phyloP scores from a whole-genome alignment of 345 rosid species.

The Heritiera fomes region DNA sequence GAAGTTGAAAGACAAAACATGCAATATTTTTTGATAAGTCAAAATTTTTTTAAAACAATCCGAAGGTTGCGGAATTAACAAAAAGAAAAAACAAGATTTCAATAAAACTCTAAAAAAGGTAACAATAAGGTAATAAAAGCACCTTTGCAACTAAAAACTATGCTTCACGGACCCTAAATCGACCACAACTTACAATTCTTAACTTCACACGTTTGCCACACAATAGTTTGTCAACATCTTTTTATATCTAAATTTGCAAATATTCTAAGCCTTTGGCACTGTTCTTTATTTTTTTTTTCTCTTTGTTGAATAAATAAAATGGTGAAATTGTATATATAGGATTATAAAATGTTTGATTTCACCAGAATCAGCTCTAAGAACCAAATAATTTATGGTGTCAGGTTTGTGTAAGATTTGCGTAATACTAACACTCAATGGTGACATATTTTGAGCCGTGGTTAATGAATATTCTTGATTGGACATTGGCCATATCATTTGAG shows the following conservation, averaged over 20 bases:
- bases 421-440: neutral
- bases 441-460: neutral
- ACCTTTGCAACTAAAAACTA: too few species aligned
- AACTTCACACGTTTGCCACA: too few species aligned
- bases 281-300: too few species aligned
- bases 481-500: neutral
- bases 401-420: slow-evolving; percentile 7
- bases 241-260: neutral
- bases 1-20: neutral
- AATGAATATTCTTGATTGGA: neutral
- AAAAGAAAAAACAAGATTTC: too few species aligned
- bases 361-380: neutral
- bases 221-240: neutral
- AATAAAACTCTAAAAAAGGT: neutral
- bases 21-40: too few species aligned
- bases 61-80: too few species aligned
- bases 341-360: neutral
- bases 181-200: too few species aligned
- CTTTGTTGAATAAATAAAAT: too few species aligned
- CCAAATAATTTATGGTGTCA: neutral
- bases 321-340: too few species aligned
- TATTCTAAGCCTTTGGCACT: neutral
- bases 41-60: too few species aligned
- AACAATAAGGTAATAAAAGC: too few species aligned
- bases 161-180: too few species aligned